Base-by-base conservation (phyloP, 257 asterid genomes). In the Fraxinus excelsior region DNA sequence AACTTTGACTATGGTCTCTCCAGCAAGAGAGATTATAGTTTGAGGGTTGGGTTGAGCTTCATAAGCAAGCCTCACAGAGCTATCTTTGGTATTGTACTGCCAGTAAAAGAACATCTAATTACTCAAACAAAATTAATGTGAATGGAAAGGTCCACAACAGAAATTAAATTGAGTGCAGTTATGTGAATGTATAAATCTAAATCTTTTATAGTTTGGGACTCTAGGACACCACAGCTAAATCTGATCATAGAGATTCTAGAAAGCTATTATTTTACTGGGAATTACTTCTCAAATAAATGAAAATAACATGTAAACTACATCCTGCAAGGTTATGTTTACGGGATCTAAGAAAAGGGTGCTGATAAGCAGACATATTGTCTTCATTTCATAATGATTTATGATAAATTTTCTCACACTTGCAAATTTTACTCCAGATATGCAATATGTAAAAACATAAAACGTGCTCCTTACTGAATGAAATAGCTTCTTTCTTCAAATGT, bases 41-140 rank as follows among this genome's bases (percentile, higher is more conserved):
- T 67, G 87, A 73, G 99, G 99, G 67, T 88, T 92, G 69, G 98
- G 97, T 86, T 96, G 99, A 80, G 98, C 92, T 90, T 96, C 99
- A 86, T 96, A 96, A 62, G 94, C 99, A 84, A 96, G 98, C 86
- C 56, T 91, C 79, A 96, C 99, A 40, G 99, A 93, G 90, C 98
- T 90, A 70, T 93, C 98, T 85, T 90, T 96, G 51, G 96, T 93
- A 74, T 96, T 96, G 82, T 91, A 93, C 99, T 93, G 92, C 71
- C 76, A 87, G 51, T 46, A 76, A 82, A 71, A 71, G 60, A 74
- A 66, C 31, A 32, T 71, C 69, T 56, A 72, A 71, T 21, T 46
- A 76, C 76, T 42, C 65, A 21, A 75, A 74, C 65, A 58, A 78
- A 69, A 23, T 73, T 34, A 40, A 38, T 44, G 19, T 8, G 38